Base-by-base conservation (phyloP, 768 basidiomycete species). In the Leccinum truebloodii region DNA sequence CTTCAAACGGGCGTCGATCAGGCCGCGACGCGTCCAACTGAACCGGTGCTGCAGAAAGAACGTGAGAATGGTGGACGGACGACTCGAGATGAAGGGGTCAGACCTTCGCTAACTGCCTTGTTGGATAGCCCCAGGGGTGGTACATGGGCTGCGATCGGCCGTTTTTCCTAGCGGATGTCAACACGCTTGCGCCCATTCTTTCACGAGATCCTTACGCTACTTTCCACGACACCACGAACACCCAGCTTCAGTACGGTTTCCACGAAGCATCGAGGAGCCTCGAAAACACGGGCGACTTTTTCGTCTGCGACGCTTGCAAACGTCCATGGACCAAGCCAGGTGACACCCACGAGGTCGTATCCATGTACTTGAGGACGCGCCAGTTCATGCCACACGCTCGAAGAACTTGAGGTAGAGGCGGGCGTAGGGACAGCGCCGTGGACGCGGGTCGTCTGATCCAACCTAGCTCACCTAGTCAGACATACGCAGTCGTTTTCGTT, bases 271-370 rank as follows among this genome's bases (percentile, higher is more conserved):
- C 80, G 81, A 6, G 97, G 92, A 9, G 95, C 95, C 69, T 95
- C 94, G 63, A 99, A 99, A 0, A 98, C 86, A 46, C 97, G 85
- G 13, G 87, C 86, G 12, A 98, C 94, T 74, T 98, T 98, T 75
- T 99, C 97, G 68, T 99, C 97, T 10, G 95, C 94, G 51, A 94
- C 88, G 65, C 92, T 95, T 20, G 88, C 89, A 70, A 98, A 96
- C 32, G 83, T 86, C 51, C 94, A 77, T 0, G 89, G 78, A 59
- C 83, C 81, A 51, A 96, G 80, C 72, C 94, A 95, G 3, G 83
- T 84, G 6, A 85, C 88, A 57, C 87, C 89, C 18, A 95, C 79
- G 39, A 98, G 77, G 69, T 98, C 95, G 73, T 98, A 98, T 7
- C 97, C 97, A 75, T 99, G 97, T 18, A 98, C 87, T 74, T 99